phyloP scores from a whole-genome alignment of 176 grass and related monocot species.

The Oryza rufipogon region DNA sequence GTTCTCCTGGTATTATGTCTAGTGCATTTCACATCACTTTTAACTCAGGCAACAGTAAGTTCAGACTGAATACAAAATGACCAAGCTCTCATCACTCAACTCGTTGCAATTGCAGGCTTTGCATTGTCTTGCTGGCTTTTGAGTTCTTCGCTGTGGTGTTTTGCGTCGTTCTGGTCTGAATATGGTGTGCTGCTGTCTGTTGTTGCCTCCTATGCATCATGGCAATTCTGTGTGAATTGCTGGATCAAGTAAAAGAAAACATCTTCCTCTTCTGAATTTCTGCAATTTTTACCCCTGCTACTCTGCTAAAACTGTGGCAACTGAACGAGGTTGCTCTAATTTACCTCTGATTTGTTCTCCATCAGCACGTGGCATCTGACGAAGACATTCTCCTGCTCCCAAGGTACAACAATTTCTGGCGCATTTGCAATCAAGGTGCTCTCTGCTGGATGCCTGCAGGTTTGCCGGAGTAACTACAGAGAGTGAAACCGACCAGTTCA shows the following conservation, averaged over 20 bases:
- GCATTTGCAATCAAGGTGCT: conserved; percentile 31
- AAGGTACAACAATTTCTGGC: conserved; percentile 44
- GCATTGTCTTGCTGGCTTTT: conserved; percentile 62
- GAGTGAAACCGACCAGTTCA: conserved; percentile 41
- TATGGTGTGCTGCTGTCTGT: conserved; percentile 54
- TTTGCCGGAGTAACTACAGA: background rate
- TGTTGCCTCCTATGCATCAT: conserved; percentile 58
- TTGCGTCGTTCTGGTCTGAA: conserved; percentile 48
- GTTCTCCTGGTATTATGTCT: conserved; percentile 46
- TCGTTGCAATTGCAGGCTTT: conserved; percentile 42
- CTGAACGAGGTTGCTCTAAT: background rate
- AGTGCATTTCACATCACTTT: background rate
- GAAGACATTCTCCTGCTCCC: conserved; percentile 59
- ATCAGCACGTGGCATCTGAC: conserved; percentile 52
- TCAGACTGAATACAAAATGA: conserved; percentile 10
- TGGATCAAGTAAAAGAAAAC: conserved; percentile 47
- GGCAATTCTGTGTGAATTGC: conserved; percentile 45
- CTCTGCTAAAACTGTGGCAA: background rate
- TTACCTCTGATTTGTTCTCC: conserved; percentile 17
- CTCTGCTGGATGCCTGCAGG: background rate
- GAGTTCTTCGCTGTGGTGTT: conserved; percentile 62
- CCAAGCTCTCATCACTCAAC: background rate
- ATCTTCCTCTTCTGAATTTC: background rate
- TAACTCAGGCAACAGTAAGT: background rate
- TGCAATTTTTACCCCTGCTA: background rate